phyloP scores from a whole-genome alignment of 768 basidiomycete species.

The Naematelia encephala region DNA sequence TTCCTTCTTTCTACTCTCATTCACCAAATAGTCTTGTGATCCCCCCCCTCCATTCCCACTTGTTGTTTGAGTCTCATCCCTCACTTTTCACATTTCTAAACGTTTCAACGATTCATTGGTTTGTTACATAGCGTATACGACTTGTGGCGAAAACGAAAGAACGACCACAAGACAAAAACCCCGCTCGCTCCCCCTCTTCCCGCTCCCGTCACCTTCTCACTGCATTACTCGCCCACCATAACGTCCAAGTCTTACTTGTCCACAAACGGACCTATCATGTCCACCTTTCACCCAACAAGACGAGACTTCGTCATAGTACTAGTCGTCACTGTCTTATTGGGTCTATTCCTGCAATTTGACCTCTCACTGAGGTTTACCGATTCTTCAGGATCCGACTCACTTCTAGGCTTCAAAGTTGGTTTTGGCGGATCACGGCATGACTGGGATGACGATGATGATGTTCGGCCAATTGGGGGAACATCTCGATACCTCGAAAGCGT shows the following conservation, averaged over 20 bases:
- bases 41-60: no score
- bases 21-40: no score
- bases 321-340: conserved; percentile 63
- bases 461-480: background rate
- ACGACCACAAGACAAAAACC: no score
- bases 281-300: conserved; percentile 57
- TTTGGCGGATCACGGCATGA: conserved; percentile 13
- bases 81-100: no score
- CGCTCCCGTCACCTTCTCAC: background rate
- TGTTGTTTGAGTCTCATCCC: no score
- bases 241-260: background rate
- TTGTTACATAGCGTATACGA: no score
- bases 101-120: no score
- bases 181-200: background rate
- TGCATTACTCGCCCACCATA: background rate
- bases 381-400: conserved; percentile 24
- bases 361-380: conserved; percentile 58
- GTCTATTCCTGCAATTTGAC: conserved; percentile 73
- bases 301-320: conserved; percentile 70
- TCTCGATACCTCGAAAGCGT: conserved; percentile 27
- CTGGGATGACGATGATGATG: conserved; percentile 13
- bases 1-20: no score
- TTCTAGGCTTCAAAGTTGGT: conserved; percentile 30
- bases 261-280: conserved; percentile 13
- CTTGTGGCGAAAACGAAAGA: no score